Base-by-base conservation (phyloP, 2,329 filamentous ascomycete species). In the Fusarium chlamydosporum region DNA sequence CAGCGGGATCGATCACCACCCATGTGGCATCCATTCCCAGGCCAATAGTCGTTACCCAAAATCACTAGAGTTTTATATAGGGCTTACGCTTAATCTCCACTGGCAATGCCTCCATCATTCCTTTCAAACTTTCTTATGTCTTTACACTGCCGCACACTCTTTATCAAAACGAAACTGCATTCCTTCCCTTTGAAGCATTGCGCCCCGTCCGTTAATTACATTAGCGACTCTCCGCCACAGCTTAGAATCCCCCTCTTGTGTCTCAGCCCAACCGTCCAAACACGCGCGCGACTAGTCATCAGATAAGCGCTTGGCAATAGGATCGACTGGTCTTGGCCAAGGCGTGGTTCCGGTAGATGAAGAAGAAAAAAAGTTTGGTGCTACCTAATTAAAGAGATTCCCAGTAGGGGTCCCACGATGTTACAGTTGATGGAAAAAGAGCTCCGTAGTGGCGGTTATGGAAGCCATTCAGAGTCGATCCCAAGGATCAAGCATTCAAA, bases 221-320 rank as follows among this genome's bases (percentile, higher is more conserved):
- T 61, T 38, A 35, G 38, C 31, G n/a, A 31, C 56, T 18, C 7
- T 45, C 35, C 26, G 41, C 60, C 48, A 63, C 48, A 26, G 12
- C 13, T n/a, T 53, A 56, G 48, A 43, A 52, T 66, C 50, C 18
- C 8, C 13, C n/a, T 35, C 11, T 20, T 31, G 4, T 20, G 46
- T 60, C 67, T 71, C 58, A 72, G 66, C 60, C 42, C 51, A 61
- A 50, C 58, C 47, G 42, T 38, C 31, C 5, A 71, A 71, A 72
- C 70, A 72, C 70, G 61, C 70, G 70, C 70, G 71, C 70, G 71
- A 72, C 65, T 58, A 71, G 35, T 16, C 15, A 34, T 45, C 7
- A n/a, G 9, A 34, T 37, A 56, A 65, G 65, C 65, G 65, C 65
- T 62, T 50, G 40, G 26, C 12, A 31, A 33, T 15, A 43, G 35